Base-by-base conservation (phyloP, 495 filamentous ascomycete species). In the Amphirosellinia nigrospora region DNA sequence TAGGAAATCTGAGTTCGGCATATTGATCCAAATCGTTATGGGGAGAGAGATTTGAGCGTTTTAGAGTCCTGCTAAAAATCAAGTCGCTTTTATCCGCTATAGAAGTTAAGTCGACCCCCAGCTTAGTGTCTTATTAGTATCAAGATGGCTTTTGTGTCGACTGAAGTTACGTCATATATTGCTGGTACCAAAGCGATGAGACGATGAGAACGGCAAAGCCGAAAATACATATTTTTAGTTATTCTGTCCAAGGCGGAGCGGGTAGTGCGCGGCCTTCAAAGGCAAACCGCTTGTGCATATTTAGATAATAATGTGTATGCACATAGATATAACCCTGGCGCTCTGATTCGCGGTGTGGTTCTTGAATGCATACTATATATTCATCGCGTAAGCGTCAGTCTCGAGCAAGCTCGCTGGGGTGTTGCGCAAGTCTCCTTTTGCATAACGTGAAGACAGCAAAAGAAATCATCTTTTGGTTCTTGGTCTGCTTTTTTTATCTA, bases 291-390 rank as follows among this genome's bases (percentile, higher is more conserved):
- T 34, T 34, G 8, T 21, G 19, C 21, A 26, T 26, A 50, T 50
- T 9, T 50, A 43, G 36, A 15, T 10, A 34, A 9, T 16, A 34
- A 23, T 59, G n/a, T 36, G 30, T 36, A 8, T 59, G 19, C 23
- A 34, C 56, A 32, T 38, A 16, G 8, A 59, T 59, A 34, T 39
- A 39, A 59, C 19, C 0, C 39, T 3, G 3, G 16, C 2, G 56
- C 19, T 59, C 19, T 28, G 32, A 59, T 19, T 39, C 23, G 34
- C 1, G 13, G 16, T 38, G 32, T 38, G n/a, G 56, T 38, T 38
- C 56, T 13, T 59, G 56, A 39, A 13, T 39, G 34, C 56, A 59
- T 59, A 11, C n/a, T 19, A 39, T 39, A 36, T 36, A 59, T 59
- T 32, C 34, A n/a, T 8, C 56, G 2, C 7, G 32, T 59, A 39